phyloP scores from a whole-genome alignment of 371 early-diverging fungal genomes.

The Rhizomucor pusillus region DNA sequence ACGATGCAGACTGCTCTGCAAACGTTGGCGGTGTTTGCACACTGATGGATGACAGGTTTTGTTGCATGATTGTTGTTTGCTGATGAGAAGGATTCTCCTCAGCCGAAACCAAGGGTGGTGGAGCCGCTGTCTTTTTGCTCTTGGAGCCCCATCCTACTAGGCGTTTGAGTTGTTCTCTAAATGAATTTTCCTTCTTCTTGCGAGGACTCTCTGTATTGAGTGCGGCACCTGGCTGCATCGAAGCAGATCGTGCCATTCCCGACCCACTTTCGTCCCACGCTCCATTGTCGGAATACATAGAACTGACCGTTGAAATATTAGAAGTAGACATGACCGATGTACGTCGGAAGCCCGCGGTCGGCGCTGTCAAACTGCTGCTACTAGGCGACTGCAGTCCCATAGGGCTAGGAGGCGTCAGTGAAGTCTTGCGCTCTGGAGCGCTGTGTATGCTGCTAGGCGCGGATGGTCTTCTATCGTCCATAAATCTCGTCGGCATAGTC shows the following conservation, averaged over 20 bases:
- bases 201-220: slow-evolving; percentile 6
- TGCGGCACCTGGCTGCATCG: slow-evolving; percentile 11
- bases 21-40: background rate
- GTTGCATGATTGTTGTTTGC: slow-evolving; percentile 7
- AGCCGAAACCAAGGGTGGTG: slow-evolving; percentile 6
- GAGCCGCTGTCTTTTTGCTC: slow-evolving; percentile 13
- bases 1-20: slow-evolving; percentile 1
- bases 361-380: slow-evolving; percentile 24
- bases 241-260: slow-evolving; percentile 5
- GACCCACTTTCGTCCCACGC: slow-evolving; percentile 6
- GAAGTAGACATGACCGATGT: slow-evolving; percentile 21
- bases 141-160: slow-evolving; percentile 44
- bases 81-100: background rate
- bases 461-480: slow-evolving; percentile 20
- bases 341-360: slow-evolving; percentile 23
- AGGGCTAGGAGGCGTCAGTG: slow-evolving; percentile 19
- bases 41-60: slow-evolving; percentile 10
- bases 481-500: slow-evolving; percentile 3
- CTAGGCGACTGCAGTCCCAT: slow-evolving; percentile 6
- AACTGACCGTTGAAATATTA: slow-evolving; percentile 11
- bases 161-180: slow-evolving; percentile 40
- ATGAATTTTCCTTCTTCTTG: slow-evolving; percentile 27
- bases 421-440: slow-evolving; percentile 29
- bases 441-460: slow-evolving; percentile 10
- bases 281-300: slow-evolving; percentile 10